Evolutionary conservation across 139 green algal species (phyloP), one percentile per base, ranked within the genome.

Genomic region (Tetraselmis striata): DNA sequence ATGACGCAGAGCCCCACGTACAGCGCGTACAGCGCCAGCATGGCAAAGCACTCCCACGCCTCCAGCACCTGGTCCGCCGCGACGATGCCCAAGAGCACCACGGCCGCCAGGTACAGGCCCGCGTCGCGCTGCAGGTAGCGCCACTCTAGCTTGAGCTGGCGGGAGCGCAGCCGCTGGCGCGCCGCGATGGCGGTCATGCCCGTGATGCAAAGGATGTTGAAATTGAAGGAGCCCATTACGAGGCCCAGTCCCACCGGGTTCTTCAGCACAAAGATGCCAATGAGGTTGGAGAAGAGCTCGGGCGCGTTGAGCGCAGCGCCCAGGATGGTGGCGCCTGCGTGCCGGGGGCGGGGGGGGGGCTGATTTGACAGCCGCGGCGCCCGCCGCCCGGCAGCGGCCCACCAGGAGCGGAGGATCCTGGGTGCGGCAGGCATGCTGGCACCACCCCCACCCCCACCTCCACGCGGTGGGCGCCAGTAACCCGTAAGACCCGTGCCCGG

Each of bases 191-290:
- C 77, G 2, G 77, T 80, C 2, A 32, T 24, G 24, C 77, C 77
- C 28, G 77, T 80, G 28, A 80, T 80, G 2, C 31, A 27, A 26
- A 80, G 29, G 77, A 80, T 80, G 28, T 80, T 80, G 28, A 80
- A 80, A n/a, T 80, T 80, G 29, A 80, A 80, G 28, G 2, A 28
- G 29, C 77, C 77, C 77, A 80, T 80, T 26, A 80, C 77, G 28
- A 80, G 77, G 28, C 27, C n/a, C 77, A 80, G 23, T 2, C 77
- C 77, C 5, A 80, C 77, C 2, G 29, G 29, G 77, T 80, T 58
- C 28, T 58, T 32, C 24, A 31, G 24, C 27, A 32, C 29, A 32
- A 80, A 80, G 28, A 32, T 58, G 29, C 29, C 31, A 23, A 80
- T 22, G 24, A 58, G 2, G 27, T 27, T 59, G 24, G 28, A 45